Conservation (phyloP, 1,284 basidiomycete genomes). For the Neolentinus lepideus region DNA sequence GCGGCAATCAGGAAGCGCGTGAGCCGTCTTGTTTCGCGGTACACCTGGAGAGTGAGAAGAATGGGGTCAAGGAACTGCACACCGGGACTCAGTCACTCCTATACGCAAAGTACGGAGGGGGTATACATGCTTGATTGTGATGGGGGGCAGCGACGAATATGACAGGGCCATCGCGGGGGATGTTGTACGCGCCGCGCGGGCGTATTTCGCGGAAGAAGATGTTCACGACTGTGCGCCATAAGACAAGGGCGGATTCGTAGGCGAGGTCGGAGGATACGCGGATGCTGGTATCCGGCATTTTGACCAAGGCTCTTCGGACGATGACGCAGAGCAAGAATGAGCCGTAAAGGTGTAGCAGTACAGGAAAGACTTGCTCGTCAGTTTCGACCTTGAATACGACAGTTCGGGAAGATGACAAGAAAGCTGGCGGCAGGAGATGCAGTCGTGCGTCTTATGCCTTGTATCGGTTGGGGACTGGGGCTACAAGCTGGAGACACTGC, state of each 20-base stretch:
- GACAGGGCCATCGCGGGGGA: constrained; percentile 87
- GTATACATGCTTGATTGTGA: constrained; percentile 75
- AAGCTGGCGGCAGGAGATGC: no score
- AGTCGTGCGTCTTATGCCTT: no score
- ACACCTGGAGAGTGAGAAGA: constrained; percentile 83
- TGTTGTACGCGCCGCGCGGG: constrained; percentile 91
- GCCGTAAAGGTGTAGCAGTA: background rate
- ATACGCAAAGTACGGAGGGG: constrained; percentile 3
- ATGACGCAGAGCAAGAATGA: background rate
- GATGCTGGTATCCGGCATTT: background rate
- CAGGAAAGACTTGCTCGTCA: background rate
- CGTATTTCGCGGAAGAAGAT: constrained; percentile 98
- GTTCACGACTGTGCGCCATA: constrained; percentile 84
- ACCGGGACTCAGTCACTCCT: background rate
- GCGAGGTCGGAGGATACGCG: constrained; percentile 18
- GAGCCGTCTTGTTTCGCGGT: constrained; percentile 77
- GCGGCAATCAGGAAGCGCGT: constrained; percentile 94
- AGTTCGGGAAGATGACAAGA: no score
- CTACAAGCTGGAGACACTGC: no score
- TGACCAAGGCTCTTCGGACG: background rate
- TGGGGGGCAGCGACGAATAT: constrained; percentile 98
- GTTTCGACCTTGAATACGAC: no score
- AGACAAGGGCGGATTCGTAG: constrained; percentile 65
- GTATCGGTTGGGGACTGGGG: no score
- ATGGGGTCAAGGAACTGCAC: constrained; percentile 93